Base-by-base conservation (phyloP, 345 rosid genomes). In the Cardamine resedifolia region DNA sequence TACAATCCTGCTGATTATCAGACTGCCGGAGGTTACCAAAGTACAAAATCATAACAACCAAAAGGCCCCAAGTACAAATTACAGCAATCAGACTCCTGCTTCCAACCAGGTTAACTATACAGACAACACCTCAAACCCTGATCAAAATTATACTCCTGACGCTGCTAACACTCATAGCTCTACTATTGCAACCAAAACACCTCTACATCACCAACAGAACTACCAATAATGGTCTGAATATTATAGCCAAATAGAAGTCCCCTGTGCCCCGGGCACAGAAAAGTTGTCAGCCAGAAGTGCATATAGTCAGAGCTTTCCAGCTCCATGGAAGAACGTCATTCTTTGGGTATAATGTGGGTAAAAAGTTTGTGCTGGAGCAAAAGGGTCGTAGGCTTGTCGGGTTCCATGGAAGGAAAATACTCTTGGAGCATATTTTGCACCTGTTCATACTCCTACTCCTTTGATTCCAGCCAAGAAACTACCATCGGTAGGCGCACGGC, bases 1-100 rank as follows among this genome's bases (percentile, higher is more conserved):
- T 86, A 90, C 92, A 86, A 85, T 90, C 91, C 97, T 85, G 98
- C 84, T 90, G 92, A 92, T 90, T 96, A 96, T 86, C 99, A 96
- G 98, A 92, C 92, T 73, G 77, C 96, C 83, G 90, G 90, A 85
- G 90, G 89, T 79, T 96, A 90, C 77, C 86, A 88, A 61, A 92
- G 85, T 72, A 82, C 84, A 73, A 79, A 84, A 58, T 90, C n/a
- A 90, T 82, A 79, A 79, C 84, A 85, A 79, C 79, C 97, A 89
- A 79, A 73, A 86, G 21, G 74, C 97, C 79, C 83, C 84, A 58
- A 95, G 84, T 71, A 85, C 85, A 61, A 80, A 86, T 78, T 92
- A 88, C 81, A 77, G 81, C 83, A 86, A 79, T 73, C 98, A 87
- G 72, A 44, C 80, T 72, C 70, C 88, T 52, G 58, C 81, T 38